Evolutionary conservation across 345 rosid species (phyloP), one percentile per base, ranked within the genome.

Genomic region (Ceriops tagal): DNA sequence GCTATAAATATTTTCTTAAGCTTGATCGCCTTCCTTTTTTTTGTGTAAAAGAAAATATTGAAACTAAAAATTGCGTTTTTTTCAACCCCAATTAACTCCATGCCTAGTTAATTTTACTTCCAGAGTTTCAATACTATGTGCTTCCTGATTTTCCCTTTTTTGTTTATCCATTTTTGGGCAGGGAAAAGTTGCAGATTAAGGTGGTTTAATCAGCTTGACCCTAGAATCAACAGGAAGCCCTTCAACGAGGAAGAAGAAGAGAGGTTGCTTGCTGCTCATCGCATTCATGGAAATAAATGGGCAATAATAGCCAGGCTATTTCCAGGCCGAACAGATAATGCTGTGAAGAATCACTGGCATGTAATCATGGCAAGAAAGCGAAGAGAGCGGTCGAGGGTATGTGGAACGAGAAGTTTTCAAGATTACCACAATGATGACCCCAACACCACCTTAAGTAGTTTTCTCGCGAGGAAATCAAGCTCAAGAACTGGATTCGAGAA

Each of bases 111-210:
- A 43, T 43, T 28, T 28, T 43, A 13, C 4, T 11, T 43, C 16
- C 5, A 56, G 28, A n/a, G 58, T 22, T 55, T 55, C 58, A 55
- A 13, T 22, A n/a, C 22, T 55, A 2, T 56, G 30, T 21, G 24
- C 30, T 56, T 5, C 16, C 16, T 22, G 28, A 56, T 56, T 24
- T 15, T 56, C 6, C 1, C 34, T 34, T 31, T 53, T 28, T 26
- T 52, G 43, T 56, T 31, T 9, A 19, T 5, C 10, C 10, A 0
- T 26, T 46, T 62, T 30, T 27, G 53, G 5, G 21, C 67, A 76
- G 79, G 79, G 51, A 76, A 76, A 69, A 76, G 79, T 62, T 76
- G 79, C 61, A 71, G 79, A 67, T 76, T 76, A 61, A 76, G 79
- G 60, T 76, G 79, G 79, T 71, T 76, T 51, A 76, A 76, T 71